Percentiles rank a stretch among this genome's conserved stretches.
phyloP scores from a whole-genome alignment of 1,284 basidiomycete genomes.

The Schizopora paradoxa region DNA sequence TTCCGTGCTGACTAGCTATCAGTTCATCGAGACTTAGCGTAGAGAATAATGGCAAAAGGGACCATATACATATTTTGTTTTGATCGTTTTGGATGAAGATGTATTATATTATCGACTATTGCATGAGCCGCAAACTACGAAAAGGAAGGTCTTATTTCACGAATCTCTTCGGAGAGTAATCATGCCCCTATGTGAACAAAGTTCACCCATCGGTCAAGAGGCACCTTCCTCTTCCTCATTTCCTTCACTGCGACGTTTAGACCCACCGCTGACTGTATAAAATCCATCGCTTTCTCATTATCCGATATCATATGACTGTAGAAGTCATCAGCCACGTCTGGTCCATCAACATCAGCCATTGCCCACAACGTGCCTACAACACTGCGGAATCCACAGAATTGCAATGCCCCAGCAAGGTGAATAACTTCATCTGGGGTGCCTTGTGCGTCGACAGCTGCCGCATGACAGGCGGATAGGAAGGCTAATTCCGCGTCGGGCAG shows the following conservation, averaged over 20 bases:
- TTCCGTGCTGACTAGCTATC: not conserved
- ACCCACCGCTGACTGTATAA: slow-evolving; percentile 18
- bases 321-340: slow-evolving; percentile 20
- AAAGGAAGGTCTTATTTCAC: too few relatives aligned
- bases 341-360: slow-evolving; percentile 26
- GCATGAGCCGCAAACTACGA: too few relatives aligned
- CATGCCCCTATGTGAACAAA: too few relatives aligned
- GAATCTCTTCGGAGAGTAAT: too few relatives aligned
- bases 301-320: slow-evolving; percentile 20
- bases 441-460: slow-evolving; percentile 11
- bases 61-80: too few relatives aligned
- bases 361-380: slow-evolving; percentile 38
- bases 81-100: too few relatives aligned
- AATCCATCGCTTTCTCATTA: slow-evolving; percentile 1
- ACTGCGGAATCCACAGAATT: slow-evolving; percentile 30
- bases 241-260: too few relatives aligned
- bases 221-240: too few relatives aligned
- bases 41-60: too few relatives aligned
- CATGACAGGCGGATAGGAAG: slow-evolving; percentile 32
- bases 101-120: too few relatives aligned
- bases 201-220: too few relatives aligned
- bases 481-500: slow-evolving; percentile 30
- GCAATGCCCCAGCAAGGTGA: slow-evolving; percentile 32
- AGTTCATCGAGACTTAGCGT: not conserved
- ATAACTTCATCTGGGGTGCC: slow-evolving; percentile 29